A percentile compares a stretch with the other conserved stretches of the same genome.
Conservation (phyloP, 169 alveolate species). For the Plasmodium sp. region DNA sequence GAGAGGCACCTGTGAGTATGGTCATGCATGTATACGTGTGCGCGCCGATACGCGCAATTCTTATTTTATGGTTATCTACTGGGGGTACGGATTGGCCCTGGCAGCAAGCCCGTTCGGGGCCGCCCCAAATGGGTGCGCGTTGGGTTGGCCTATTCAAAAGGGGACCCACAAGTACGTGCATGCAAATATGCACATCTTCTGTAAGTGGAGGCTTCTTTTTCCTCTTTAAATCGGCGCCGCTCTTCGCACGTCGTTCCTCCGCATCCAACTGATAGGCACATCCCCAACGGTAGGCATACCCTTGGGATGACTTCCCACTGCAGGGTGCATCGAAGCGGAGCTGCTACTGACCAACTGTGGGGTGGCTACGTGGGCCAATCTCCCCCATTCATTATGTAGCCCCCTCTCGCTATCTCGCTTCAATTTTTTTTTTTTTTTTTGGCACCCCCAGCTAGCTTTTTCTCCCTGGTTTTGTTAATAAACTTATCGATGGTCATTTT, state of each 20-base stretch:
- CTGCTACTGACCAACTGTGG: not conserved
- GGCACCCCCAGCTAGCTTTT: not conserved
- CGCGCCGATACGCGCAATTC: not conserved
- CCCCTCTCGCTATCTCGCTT: not conserved
- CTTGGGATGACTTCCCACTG: not conserved
- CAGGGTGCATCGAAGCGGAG: not conserved
- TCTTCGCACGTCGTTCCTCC: not conserved
- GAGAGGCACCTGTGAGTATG: not conserved
- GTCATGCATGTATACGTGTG: not conserved
- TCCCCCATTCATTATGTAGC: not conserved
- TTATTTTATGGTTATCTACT: not conserved
- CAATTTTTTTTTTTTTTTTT: not conserved
- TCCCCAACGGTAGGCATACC: not conserved
- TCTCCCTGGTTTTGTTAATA: constrained; percentile 8
- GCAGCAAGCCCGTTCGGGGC: not conserved
- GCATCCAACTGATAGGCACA: not conserved
- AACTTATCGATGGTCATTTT: constrained; percentile 20
- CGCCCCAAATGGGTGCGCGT: not conserved
- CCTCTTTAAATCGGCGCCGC: not conserved
- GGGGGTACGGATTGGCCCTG: not conserved
- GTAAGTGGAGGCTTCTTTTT: not conserved
- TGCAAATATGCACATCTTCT: not conserved
- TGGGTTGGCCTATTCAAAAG: not conserved
- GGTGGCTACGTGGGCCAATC: not conserved
- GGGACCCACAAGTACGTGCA: not conserved